Evolutionary conservation across 176 grass and related monocot species (phyloP), one percentile per base, ranked within the genome.

Genomic region (Triticum timopheevii): DNA sequence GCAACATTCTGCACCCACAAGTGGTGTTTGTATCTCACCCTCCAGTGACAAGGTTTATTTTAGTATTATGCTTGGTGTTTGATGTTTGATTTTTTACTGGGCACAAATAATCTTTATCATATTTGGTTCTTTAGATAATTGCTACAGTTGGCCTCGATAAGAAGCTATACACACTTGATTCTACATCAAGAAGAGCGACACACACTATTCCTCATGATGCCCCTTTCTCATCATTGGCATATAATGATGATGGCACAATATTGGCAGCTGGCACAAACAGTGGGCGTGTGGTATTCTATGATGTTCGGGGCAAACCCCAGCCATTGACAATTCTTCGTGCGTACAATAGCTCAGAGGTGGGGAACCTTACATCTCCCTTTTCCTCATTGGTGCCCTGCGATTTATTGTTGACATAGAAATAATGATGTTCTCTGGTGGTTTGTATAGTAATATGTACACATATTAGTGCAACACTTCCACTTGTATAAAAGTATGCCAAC

Each of bases 1-100:
- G 83, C 97, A 96, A 87, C 97, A 99, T 91, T 94, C 97, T 86
- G 97, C 97, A 80, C 97, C 97, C 82, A 93, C 80, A 88, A 93
- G 90, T 86, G 94, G 97, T 85, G 84, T 99, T 86, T 96, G 94
- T 88, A 91, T 99, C 77, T 99, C 94, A 13, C 92, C 97, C 54
- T 99, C 94, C 39, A 96, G 85, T 19, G 97, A 99, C 76, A 99
- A 99, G 97, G 97, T 99, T 39, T 82, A 50, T 89, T 83, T 49
- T 63, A 54, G 45, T 83, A 85, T 79, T 81, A 35, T 35, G 24
- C 3, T 39, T 65, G 66, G 24, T 45, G 25, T 89, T 88, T 75
- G 22, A 87, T 79, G 63, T 86, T 52, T 52, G 24, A 47, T 80
- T 90, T 77, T 42, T 39, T 6, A 54, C 42, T 67, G 87, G 63